Percentiles rank a stretch among this genome's conserved stretches.
Conservation (phyloP, 1,284 basidiomycete species). For the Cryptococcus amylolentus region DNA sequence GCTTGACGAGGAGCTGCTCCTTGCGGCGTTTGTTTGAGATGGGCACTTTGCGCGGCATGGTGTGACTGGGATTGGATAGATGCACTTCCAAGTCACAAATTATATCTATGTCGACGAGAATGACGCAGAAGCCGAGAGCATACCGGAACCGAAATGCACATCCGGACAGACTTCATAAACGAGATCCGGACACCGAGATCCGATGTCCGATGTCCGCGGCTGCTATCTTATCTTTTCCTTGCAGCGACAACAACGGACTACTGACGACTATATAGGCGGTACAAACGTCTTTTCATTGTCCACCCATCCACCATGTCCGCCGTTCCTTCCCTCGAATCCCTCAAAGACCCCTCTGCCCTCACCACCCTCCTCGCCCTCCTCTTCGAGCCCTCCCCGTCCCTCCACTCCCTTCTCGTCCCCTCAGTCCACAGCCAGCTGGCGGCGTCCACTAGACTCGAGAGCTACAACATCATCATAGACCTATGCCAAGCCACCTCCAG, state of each 20-base stretch:
- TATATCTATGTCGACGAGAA: neutral
- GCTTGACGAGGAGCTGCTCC: constrained; percentile 63
- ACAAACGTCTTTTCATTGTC: neutral
- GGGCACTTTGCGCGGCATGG: constrained; percentile 26
- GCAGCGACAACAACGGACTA: neutral
- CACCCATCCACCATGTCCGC: neutral
- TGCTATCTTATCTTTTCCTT: neutral
- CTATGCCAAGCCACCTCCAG: constrained; percentile 56
- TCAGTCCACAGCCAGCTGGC: constrained; percentile 19
- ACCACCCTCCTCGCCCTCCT: constrained; percentile 23
- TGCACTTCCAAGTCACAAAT: neutral
- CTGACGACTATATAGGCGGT: neutral
- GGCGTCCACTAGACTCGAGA: constrained; percentile 21
- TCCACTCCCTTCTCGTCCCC: constrained; percentile 29
- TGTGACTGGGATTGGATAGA: neutral
- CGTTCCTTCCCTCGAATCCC: constrained; percentile 7
- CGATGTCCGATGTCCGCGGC: neutral
- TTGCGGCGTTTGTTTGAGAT: constrained; percentile 66
- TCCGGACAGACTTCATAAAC: neutral
- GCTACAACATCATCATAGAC: constrained; percentile 64
- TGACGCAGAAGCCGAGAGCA: neutral
- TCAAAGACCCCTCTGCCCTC: constrained; percentile 9
- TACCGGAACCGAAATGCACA: neutral
- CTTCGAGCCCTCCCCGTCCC: constrained; percentile 32
- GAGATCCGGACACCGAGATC: constrained; percentile 2